Evolutionary conservation across 371 early-diverging fungal species (phyloP), one percentile per base, ranked within the genome.

Genomic region (Capniomyces stellatus): DNA sequence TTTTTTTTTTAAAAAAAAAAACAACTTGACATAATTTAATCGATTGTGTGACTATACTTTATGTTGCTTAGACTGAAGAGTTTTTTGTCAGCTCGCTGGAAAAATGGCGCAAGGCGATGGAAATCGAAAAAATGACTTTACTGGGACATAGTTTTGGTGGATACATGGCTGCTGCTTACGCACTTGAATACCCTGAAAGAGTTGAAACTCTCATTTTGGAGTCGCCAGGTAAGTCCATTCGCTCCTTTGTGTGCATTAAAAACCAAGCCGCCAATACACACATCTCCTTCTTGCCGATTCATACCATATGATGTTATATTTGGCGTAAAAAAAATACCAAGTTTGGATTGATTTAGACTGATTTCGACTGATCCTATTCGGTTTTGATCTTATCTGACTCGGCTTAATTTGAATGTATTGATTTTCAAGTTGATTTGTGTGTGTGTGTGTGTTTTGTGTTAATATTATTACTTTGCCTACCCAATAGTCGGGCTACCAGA

Each of bases 21-120:
- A 6, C 6, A 18, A 27, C 53, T 54, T 1, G n/a, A n/a, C n/a
- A n/a, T n/a, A n/a, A n/a, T n/a, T n/a, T n/a, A n/a, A n/a, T n/a
- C n/a, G n/a, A n/a, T n/a, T n/a, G n/a, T 24, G 6, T 54, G 0
- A 43, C 6, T 2, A 12, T 53, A 29, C 19, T 1, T 25, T 23
- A 15, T 52, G 8, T n/a, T 44, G 21, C 8, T 48, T 23, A 19
- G 10, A 81, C 87, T 0, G 92, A 92, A 60, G 66, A 72, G 30
- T 92, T 85, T 62, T 95, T 93, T 73, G 78, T 95, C 35, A 84
- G 89, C 39, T 81, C 87, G 21, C 69, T 95, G 35, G 96, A 95
- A 59, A 75, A 78, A 51, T 92, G 94, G 96, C 76, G 94, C 27
- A 58, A 77, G 52, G 67, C 67, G 27, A 73, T 85, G 42, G 75